Conservation (phyloP, 208 protist genomes). For the Crithidia acanthocephali region DNA sequence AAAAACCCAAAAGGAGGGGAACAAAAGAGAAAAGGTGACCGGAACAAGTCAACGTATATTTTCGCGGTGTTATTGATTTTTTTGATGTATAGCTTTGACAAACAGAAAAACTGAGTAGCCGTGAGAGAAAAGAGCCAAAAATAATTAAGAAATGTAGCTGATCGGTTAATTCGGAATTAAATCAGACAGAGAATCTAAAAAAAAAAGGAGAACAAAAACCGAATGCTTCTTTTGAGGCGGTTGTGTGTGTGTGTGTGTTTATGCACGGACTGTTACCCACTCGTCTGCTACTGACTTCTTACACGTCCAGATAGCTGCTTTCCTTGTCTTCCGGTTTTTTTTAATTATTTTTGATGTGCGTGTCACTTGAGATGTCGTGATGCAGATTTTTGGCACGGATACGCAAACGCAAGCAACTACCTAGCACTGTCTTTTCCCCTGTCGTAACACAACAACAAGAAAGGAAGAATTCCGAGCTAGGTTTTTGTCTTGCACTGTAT, state of each 20-base stretch:
- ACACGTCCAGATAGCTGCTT: neutral
- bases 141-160: neutral
- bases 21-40: neutral
- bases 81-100: constrained; percentile 6
- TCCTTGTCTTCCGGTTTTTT: neutral
- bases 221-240: constrained; percentile 13
- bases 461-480: neutral
- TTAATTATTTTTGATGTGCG: neutral
- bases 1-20: no score
- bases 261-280: neutral
- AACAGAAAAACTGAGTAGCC: neutral
- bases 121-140: neutral
- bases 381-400: neutral
- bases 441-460: neutral
- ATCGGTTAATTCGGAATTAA: neutral
- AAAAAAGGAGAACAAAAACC: neutral
- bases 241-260: neutral
- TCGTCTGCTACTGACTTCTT: neutral
- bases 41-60: neutral
- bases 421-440: neutral
- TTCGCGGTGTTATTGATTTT: constrained; percentile 6
- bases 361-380: neutral
- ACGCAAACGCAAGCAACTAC: neutral
- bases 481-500: constrained; percentile 1
- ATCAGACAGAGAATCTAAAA: neutral